Evolutionary conservation across 176 grass and related monocot genomes (phyloP).

Genomic region (Aegilops umbellulata): DNA sequence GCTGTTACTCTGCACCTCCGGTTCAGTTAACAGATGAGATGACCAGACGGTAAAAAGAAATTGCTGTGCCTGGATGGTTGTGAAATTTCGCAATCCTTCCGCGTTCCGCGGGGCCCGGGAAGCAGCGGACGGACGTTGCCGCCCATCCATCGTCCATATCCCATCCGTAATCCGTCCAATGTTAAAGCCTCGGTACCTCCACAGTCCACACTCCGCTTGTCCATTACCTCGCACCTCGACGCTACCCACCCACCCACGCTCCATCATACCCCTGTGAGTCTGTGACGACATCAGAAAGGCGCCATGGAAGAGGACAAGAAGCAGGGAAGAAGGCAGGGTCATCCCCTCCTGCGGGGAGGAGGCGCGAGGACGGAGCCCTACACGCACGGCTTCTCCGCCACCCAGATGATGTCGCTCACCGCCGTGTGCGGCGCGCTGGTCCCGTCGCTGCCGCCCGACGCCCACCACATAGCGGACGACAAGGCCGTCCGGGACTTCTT

Average conservation of each 20-base stretch:
- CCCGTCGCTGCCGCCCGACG: slow-evolving; percentile 47
- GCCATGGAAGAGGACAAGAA: slow-evolving; percentile 34
- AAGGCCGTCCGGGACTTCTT: slow-evolving; percentile 51
- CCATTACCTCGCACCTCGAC: neutral
- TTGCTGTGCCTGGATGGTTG: neutral
- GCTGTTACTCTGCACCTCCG: neutral
- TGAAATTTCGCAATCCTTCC: neutral
- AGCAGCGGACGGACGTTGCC: neutral
- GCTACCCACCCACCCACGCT: neutral
- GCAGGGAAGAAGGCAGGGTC: slow-evolving; percentile 34
- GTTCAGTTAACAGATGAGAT: neutral
- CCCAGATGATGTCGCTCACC: slow-evolving; percentile 60
- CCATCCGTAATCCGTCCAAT: neutral
- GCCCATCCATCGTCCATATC: neutral
- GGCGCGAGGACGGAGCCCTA: slow-evolving; percentile 37
- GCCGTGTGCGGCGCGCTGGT: slow-evolving; percentile 57
- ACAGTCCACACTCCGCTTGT: neutral
- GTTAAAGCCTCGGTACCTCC: slow-evolving; percentile 10
- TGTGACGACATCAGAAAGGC: neutral
- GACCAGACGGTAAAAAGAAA: neutral
- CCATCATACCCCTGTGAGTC: neutral
- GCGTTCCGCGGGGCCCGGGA: neutral
- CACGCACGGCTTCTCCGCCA: slow-evolving; percentile 77
- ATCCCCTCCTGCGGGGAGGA: slow-evolving; percentile 61
- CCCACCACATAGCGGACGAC: neutral